Conservation (phyloP, 164 flowering plant species). For the Vitis vinifera region DNA sequence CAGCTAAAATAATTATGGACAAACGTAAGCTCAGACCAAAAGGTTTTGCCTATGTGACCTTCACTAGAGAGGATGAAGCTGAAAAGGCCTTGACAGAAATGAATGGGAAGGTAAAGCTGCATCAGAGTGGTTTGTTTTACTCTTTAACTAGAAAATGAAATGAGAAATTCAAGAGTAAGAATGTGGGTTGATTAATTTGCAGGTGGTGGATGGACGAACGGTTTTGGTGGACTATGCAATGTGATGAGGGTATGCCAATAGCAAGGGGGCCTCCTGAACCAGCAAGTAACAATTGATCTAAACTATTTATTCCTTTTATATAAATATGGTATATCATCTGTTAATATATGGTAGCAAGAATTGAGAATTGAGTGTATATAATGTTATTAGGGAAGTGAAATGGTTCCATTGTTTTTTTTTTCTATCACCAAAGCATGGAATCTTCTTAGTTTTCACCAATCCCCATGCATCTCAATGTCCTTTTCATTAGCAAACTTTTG, state of each 20-base stretch:
- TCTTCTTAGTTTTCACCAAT: no score
- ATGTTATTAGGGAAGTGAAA: no score
- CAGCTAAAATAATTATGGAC: conserved; percentile 24
- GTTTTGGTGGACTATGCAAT: conserved; percentile 21
- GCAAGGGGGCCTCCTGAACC: conserved; percentile 10
- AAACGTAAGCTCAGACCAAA: conserved; percentile 19
- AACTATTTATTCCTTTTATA: no score
- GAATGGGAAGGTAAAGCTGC: conserved; percentile 29
- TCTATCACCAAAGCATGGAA: no score
- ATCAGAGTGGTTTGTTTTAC: neutral
- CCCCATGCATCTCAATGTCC: no score
- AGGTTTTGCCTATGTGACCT: conserved; percentile 35
- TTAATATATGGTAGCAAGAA: no score
- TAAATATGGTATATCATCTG: no score
- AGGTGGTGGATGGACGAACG: conserved; percentile 27
- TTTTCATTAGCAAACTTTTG: no score
- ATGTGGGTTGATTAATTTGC: conserved; percentile 2
- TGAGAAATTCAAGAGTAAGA: no score
- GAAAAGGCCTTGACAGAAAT: conserved; percentile 21
- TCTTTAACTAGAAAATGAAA: neutral
- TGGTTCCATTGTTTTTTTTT: no score
- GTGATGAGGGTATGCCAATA: conserved; percentile 5
- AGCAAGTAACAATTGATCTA: neutral
- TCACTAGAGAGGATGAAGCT: conserved; percentile 21
- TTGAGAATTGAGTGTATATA: no score